Evolutionary conservation across 176 grass and related monocot species (phyloP).

Genomic region (Oryza rufipogon): DNA sequence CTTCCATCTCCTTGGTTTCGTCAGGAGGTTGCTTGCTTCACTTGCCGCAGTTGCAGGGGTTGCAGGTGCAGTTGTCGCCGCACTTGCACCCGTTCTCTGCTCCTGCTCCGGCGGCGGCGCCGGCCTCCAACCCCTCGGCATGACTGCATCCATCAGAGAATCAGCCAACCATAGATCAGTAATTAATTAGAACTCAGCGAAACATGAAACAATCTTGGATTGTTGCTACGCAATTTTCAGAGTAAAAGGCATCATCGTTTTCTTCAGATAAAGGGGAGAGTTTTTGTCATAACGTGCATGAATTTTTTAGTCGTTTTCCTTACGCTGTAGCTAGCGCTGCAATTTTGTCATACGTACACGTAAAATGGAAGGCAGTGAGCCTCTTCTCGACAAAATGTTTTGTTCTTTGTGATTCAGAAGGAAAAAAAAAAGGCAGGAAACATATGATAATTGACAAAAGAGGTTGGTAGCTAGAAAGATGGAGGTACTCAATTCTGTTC

Average conservation of each 20-base stretch:
- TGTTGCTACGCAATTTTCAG: neutral
- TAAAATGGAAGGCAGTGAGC: neutral
- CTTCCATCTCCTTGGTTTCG: neutral
- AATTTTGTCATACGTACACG: neutral
- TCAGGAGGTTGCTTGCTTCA: conserved; percentile 28
- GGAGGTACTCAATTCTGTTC: neutral
- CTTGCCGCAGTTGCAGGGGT: conserved; percentile 80
- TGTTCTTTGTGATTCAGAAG: neutral
- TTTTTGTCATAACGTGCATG: neutral
- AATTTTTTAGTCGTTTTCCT: neutral
- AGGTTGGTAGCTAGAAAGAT: too few relatives aligned
- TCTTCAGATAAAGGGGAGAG: neutral
- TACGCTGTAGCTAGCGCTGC: neutral
- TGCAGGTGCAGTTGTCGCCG: conserved; percentile 57
- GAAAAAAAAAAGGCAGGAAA: neutral
- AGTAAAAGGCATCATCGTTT: neutral
- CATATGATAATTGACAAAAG: neutral
- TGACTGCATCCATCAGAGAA: conserved; percentile 34
- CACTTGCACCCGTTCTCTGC: conserved; percentile 81
- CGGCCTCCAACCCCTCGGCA: conserved; percentile 41
- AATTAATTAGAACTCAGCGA: too few relatives aligned
- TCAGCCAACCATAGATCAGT: too few relatives aligned
- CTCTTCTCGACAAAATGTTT: neutral
- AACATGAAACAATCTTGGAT: too few relatives aligned
- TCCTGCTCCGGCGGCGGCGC: conserved; percentile 21